These are phyloP conservation scores for Gloeopeniophorella convolvens DNA, from an alignment of 768 basidiomycete genomes.

Conservation along the genomic window DNA sequence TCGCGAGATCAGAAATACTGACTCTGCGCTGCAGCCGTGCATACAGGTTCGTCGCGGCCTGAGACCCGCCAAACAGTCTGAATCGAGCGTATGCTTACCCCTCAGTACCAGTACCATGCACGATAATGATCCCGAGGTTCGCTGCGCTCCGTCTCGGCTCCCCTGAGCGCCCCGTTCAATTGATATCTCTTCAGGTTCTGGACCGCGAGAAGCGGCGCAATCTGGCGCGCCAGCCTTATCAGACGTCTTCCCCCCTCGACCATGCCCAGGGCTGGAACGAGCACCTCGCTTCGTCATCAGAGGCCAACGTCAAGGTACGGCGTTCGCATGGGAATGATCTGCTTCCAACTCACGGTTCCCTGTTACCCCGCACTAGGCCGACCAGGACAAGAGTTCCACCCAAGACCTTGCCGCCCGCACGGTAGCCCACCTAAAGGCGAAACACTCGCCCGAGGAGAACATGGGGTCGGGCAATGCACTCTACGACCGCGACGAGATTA, in stretches of 20 bases:
- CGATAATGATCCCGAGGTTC: conserved; percentile 50
- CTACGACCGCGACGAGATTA: conserved; percentile 19
- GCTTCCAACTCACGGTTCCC: no score
- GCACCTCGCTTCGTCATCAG: conserved; percentile 52
- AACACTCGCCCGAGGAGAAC: conserved; percentile 6
- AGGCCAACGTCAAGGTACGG: conserved; percentile 56
- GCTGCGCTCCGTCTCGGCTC: conserved; percentile 1
- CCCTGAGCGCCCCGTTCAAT: background rate
- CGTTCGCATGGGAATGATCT: background rate
- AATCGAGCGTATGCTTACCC: background rate
- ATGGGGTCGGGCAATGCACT: background rate
- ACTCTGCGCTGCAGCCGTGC: background rate
- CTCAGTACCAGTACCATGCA: conserved; percentile 41
- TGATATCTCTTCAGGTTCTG: conserved; percentile 32
- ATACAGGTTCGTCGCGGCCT: conserved; percentile 14
- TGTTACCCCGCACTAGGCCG: conserved; percentile 15
- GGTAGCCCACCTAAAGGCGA: conserved; percentile 11
- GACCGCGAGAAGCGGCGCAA: conserved; percentile 50
- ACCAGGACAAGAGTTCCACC: background rate
- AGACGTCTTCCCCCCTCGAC: conserved; percentile 40
- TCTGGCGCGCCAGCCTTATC: conserved; percentile 37
- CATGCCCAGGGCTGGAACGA: conserved; percentile 73
- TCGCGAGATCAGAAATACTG: background rate
- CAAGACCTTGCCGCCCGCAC: conserved; percentile 18
- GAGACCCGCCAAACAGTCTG: background rate